Evolutionary conservation across 2,329 filamentous ascomycete genomes (phyloP), one percentile per base, ranked within the genome.

Genomic region (Aspergillus pseudoviridinutans): DNA sequence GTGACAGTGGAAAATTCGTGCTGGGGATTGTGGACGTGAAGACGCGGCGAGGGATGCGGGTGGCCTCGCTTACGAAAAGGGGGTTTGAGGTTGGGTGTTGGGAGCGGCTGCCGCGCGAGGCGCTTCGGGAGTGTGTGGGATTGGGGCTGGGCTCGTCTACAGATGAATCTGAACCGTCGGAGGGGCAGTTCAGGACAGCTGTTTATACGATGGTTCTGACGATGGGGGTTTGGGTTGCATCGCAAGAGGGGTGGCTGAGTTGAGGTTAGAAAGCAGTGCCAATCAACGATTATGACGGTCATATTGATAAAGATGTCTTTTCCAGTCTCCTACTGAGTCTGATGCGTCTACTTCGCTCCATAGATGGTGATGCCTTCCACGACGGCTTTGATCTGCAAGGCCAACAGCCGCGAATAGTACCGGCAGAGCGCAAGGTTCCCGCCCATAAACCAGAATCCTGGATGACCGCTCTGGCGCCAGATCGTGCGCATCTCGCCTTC

Each of bases 371-470:
- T 50, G 3, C 69, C 68, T 50, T 62, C 70, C 59, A 78, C 73
- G 14, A 75, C 51, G 0, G 71, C 78, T 67, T 80, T 80, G 53
- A 82, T 81, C 70, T 81, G 78, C 64, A 83, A 64, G 6, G 80
- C 81, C 65, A 83, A 60, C 29, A 78, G 49, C 44, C 77, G 79
- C 0, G 85, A 88, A 64, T 79, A 88, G 57, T 85, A 87, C 51
- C 86, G 76, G 61, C 84, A 85, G 57, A 88, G 70, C 0, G 84
- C 84, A 38, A 89, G 65, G 64, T 87, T 89, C 0, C 87, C 86
- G 0, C 85, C 86, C 64, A 87, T 84, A 62, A 87, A 84, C 86
- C 86, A 89, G 60, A 89, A 84, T 0, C 85, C 86, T 0, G 84
- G 84, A 55, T 88, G 85, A 0, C 86, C 86, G 20, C 79, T 86